phyloP scores from a whole-genome alignment of 495 filamentous ascomycete species.

The Talaromyces proteolyticus region DNA sequence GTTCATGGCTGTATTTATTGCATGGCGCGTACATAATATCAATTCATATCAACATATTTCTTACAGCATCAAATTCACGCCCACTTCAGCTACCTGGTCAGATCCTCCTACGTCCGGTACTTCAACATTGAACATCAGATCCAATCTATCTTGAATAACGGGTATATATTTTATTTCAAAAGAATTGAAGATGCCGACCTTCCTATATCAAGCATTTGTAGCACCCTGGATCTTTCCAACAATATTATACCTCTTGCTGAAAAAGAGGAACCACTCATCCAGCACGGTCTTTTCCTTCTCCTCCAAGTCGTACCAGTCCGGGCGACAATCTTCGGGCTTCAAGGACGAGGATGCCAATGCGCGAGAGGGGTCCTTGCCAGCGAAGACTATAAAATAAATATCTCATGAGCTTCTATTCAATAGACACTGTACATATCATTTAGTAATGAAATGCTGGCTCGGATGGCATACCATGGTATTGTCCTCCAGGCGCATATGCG shows the following conservation, averaged over 20 bases:
- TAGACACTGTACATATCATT: neutral
- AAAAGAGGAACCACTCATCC: slow-evolving; percentile 91
- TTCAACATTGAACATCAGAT: neutral
- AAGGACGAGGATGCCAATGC: slow-evolving; percentile 82
- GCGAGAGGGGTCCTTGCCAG: slow-evolving; percentile 88
- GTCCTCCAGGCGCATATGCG: slow-evolving; percentile 74
- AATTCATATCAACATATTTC: too few relatives aligned
- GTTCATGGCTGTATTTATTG: neutral
- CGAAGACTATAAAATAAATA: slow-evolving; percentile 61
- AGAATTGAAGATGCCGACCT: too few relatives aligned
- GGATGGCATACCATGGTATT: slow-evolving; percentile 65
- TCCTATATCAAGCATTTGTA: neutral
- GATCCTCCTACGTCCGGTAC: too few relatives aligned
- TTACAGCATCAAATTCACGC: too few relatives aligned
- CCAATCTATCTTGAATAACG: too few relatives aligned
- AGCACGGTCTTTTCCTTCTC: slow-evolving; percentile 85
- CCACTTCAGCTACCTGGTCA: too few relatives aligned
- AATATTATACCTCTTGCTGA: slow-evolving; percentile 91
- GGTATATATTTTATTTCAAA: too few relatives aligned
- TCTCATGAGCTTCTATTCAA: neutral
- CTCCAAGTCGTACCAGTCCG: slow-evolving; percentile 78
- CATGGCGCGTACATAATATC: neutral
- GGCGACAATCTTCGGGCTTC: slow-evolving; percentile 73
- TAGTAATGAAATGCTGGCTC: neutral
- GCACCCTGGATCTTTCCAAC: slow-evolving; percentile 63